Base-by-base conservation (phyloP, 2,329 filamentous ascomycete species). In the Aspergillus fumigatiaffinis region DNA sequence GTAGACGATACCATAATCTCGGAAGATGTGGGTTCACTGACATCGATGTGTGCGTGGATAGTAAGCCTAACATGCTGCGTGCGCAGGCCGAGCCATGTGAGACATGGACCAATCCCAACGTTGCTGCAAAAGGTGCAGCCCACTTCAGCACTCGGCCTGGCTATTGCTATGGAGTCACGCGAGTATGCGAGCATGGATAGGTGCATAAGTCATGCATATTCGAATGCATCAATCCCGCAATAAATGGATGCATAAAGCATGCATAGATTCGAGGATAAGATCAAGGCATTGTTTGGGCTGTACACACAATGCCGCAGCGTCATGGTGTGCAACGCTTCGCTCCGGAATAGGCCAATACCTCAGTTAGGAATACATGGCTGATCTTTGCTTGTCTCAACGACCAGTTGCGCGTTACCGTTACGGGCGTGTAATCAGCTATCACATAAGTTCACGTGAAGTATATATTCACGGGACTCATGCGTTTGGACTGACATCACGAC, bases 31-130 rank as follows among this genome's bases (percentile, higher is more conserved):
- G 77, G 63, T 5, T 72, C 68, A 0, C 78, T 77, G 6, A 76
- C 71, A 51, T 77, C 75, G 29, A 82, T 74, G 57, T 74, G 57
- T 78, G 81, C 0, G 74, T 68, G 1, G 74, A 68, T 14, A 79
- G 78, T 32, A 81, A 64, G 0, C 71, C 73, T 32, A 69, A 66
- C 17, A 76, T 61, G 50, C 71, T 41, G 71, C 72, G 1, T 76
- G 67, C 1, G 69, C 69, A 0, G 78, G 74, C 10, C 75, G 73
- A 1, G 73, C 75, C 71, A 0, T 65, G 67, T 28, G 67, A 68
- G 28, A 78, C 69, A 21, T 67, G 65, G 12, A 71, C 64, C 63
- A 17, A 57, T 65, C 17, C 71, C 73, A 21, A 63, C 60, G 21
- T 68, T 66, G 12, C 66, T 59, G 17, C 76, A 78, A 9, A 80